phyloP scores from a whole-genome alignment of 2,329 filamentous ascomycete genomes.

The Aspergillus persii region DNA sequence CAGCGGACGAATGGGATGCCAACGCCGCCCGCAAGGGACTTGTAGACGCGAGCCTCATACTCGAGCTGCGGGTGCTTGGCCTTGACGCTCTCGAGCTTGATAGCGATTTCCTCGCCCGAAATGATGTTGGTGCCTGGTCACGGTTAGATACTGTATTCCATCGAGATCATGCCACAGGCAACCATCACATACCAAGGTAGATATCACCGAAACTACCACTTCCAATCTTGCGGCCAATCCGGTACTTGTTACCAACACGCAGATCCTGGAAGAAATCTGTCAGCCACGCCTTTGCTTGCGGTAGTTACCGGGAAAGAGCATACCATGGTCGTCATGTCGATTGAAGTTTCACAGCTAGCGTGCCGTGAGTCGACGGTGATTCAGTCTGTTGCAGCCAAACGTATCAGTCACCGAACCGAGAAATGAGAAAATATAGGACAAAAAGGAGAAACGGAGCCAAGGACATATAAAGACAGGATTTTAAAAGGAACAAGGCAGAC shows the following conservation, averaged over 20 bases:
- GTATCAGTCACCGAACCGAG: not conserved
- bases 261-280: conserved; percentile 69
- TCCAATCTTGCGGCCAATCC: conserved; percentile 98
- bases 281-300: conserved; percentile 9
- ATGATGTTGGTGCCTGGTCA: conserved; percentile 93
- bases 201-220: conserved; percentile 98
- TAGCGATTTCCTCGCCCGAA: conserved; percentile 98
- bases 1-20: conserved; percentile 98
- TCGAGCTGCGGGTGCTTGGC: conserved; percentile 98
- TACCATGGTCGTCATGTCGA: conserved; percentile 41
- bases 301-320: conserved; percentile 8
- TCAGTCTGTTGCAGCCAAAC: conserved; percentile 7
- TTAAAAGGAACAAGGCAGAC: not conserved
- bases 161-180: not conserved
- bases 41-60: conserved; percentile 92
- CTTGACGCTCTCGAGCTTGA: conserved; percentile 99
- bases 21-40: conserved; percentile 87
- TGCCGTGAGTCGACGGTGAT: conserved; percentile 21
- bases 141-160: conserved; percentile 11
- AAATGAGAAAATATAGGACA: not conserved
- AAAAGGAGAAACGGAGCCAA: no score
- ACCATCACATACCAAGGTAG: conserved; percentile 66
- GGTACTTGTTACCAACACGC: conserved; percentile 99
- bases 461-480: not conserved
- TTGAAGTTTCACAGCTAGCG: conserved; percentile 25